A percentile compares a stretch with the other conserved stretches of the same genome.
Conservation (phyloP, 148 eudicot species). For the Rhododendron ovatum region DNA sequence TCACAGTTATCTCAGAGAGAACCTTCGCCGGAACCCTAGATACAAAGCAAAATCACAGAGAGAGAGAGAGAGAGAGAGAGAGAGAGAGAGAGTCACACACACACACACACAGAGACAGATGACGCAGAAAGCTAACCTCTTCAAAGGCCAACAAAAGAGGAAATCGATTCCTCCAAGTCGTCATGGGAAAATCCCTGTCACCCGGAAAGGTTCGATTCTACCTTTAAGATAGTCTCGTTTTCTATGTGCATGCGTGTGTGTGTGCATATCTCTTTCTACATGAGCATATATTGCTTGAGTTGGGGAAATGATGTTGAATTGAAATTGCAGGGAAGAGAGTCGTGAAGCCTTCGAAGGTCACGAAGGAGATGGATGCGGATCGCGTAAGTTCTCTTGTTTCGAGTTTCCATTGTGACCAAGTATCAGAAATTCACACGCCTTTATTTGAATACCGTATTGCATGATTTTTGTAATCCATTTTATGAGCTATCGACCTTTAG, state of each 20-base stretch:
- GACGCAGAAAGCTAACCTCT: conserved; percentile 69
- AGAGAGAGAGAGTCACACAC: conserved; percentile 22
- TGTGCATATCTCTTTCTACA: not conserved
- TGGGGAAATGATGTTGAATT: conserved; percentile 5
- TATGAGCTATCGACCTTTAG: not conserved
- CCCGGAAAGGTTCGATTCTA: conserved; percentile 52
- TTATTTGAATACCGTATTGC: not conserved
- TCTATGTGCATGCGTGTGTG: not conserved
- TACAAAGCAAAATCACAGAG: not conserved
- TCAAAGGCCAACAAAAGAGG: conserved; percentile 78
- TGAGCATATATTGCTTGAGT: not conserved
- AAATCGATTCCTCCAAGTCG: conserved; percentile 58
- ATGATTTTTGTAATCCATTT: not conserved
- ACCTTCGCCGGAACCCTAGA: conserved; percentile 27
- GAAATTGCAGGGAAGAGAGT: conserved; percentile 54
- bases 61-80: conserved; percentile 21
- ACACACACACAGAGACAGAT: conserved; percentile 21
- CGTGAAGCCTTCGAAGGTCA: conserved; percentile 59
- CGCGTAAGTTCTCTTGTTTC: conserved; percentile 28
- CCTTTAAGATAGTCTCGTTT: not conserved
- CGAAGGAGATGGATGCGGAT: conserved; percentile 62
- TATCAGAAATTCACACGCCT: not conserved
- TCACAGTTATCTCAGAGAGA: not conserved
- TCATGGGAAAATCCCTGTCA: conserved; percentile 60
- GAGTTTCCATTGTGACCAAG: not conserved